Base-by-base conservation (phyloP, 2,329 filamentous ascomycete species). In the Sclerotinia minor region DNA sequence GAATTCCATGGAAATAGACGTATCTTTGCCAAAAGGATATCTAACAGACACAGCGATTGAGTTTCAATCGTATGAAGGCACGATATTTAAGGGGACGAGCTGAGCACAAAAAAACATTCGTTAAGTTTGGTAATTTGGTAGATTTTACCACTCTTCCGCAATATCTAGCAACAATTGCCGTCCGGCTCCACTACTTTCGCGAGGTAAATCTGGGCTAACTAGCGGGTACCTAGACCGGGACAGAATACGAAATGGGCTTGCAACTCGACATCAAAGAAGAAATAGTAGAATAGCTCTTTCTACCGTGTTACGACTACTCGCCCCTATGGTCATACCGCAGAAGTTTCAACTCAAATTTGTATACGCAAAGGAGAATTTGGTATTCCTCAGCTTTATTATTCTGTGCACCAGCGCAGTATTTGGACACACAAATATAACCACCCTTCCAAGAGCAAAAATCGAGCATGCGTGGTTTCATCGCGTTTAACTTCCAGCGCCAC, bases 311-410 rank as follows among this genome's bases (percentile, higher is more conserved):
- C 29, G 1, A 26, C 19, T 32, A 38, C 45, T 38, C n/a, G 24
- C 29, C 47, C 44, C 35, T 15, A 35, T 49, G 9, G 29, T 26
- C 58, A 50, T 29, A 38, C 19, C 38, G 58, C 45, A 61, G n/a
- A 61, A 11, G 29, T 19, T 7, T 38, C 2, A 41, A 29, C 29
- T 60, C 29, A 66, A 50, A 60, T 66, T 11, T 38, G n/a, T 58
- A 50, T 41, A n/a, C 35, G 19, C 6, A 19, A 66, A 52, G 52
- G 5, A 19, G 21, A 32, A 24, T 66, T 11, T 50, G 32, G 35
- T 66, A 60, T 66, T 52, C 54, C 24, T 60, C 44, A 60, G 59
- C 44, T 59, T 53, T 41, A n/a, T 53, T 41, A n/a, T 47, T 57
- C 11, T 26, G 50, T 66, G 29, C 29, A 19, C 41, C 19, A 60